Percentiles rank a stretch among this genome's conserved stretches.
Conservation (phyloP, 352 stramenopile genomes). For the Phytophthora palmivora region DNA sequence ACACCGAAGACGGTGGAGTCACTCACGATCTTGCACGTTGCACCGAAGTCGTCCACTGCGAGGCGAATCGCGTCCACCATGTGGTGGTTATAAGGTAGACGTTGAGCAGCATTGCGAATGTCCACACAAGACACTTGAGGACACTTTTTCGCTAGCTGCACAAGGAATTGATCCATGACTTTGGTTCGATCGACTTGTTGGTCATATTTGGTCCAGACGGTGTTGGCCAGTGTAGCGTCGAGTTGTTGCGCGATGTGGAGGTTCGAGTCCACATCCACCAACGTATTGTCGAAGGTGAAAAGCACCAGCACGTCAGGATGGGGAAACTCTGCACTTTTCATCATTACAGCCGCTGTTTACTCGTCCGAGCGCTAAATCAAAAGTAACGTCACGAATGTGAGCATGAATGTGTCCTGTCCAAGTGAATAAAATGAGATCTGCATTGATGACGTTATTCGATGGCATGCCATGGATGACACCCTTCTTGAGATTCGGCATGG, state of each 20-base stretch:
- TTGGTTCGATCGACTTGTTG: slow-evolving; percentile 26
- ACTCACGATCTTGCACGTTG: slow-evolving; percentile 51
- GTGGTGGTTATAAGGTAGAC: slow-evolving; percentile 38
- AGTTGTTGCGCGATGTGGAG: too few species aligned
- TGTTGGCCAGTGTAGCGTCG: too few species aligned
- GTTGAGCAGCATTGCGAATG: slow-evolving; percentile 32
- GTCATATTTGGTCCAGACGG: slow-evolving; percentile 40
- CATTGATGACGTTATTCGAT: too few species aligned
- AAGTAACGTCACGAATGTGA: not conserved
- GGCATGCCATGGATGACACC: not conserved
- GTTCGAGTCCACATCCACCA: too few species aligned
- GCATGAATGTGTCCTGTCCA: not conserved
- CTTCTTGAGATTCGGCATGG: not conserved
- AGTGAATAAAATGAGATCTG: too few species aligned
- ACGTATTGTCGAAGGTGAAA: slow-evolving; percentile 57
- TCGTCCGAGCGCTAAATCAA: not conserved
- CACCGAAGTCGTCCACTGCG: slow-evolving; percentile 40
- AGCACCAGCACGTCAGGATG: slow-evolving; percentile 46
- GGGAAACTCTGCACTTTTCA: not conserved
- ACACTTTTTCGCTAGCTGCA: slow-evolving; percentile 29
- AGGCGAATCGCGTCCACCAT: slow-evolving; percentile 61
- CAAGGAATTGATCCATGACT: slow-evolving; percentile 44
- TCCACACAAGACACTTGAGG: slow-evolving; percentile 32
- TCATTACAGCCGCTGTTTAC: not conserved
- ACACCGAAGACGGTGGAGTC: slow-evolving; percentile 63